Evolutionary conservation across 345 rosid genomes (phyloP).

Genomic region (Tarenaya hassleriana): DNA sequence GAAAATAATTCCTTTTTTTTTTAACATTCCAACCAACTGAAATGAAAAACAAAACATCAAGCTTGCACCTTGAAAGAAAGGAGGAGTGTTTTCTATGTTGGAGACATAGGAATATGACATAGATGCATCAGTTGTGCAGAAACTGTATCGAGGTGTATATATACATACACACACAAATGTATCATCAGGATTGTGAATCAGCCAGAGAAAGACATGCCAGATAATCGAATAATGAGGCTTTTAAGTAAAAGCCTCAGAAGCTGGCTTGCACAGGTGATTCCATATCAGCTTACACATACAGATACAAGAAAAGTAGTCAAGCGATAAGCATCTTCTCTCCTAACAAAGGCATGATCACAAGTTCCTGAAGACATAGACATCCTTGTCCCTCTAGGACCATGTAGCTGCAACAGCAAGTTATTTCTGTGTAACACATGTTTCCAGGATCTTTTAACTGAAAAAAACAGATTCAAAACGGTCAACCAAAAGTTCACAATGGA

Average conservation of each 20-base stretch:
- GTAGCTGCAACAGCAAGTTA: conserved; percentile 17
- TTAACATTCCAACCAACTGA: conserved; percentile 1
- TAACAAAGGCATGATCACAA: conserved; percentile 14
- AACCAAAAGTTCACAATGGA: not conserved
- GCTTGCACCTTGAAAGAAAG: conserved; percentile 12
- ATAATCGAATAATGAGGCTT: conserved; percentile 13
- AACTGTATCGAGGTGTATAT: not conserved
- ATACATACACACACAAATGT: not conserved
- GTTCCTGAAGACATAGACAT: conserved; percentile 12
- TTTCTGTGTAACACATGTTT: conserved; percentile 22
- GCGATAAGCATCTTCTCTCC: not conserved
- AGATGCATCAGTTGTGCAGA: not conserved
- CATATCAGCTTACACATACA: not conserved
- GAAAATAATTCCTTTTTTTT: too few relatives aligned
- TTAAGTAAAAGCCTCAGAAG: conserved; percentile 14
- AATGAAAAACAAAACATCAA: not conserved
- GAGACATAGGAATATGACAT: conserved; percentile 16
- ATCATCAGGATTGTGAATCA: conserved; percentile 10
- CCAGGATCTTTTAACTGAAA: conserved; percentile 1
- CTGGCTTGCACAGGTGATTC: conserved; percentile 8
- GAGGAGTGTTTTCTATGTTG: not conserved
- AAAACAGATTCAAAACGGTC: not conserved
- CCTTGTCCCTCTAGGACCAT: not conserved
- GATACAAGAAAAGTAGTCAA: too few relatives aligned
- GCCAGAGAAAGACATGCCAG: not conserved